Evolutionary conservation across 495 filamentous ascomycete genomes (phyloP).

Genomic region (Penicillium subrubescens): DNA sequence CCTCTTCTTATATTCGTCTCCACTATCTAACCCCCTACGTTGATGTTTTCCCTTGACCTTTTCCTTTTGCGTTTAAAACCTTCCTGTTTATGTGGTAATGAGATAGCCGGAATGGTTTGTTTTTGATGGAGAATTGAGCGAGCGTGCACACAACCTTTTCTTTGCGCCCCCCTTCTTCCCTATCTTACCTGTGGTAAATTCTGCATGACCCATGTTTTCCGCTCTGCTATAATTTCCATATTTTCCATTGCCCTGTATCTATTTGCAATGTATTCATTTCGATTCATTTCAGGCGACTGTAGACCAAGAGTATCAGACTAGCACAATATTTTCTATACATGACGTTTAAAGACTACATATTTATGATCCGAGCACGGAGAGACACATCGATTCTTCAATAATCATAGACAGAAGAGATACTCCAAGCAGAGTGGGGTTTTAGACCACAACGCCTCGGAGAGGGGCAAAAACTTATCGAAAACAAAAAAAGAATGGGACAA

Average conservation of each 20-base stretch:
- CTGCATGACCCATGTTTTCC: conserved; percentile 24
- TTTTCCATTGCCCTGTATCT: conserved; percentile 27
- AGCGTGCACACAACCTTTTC: conserved; percentile 27
- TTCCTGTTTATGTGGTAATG: conserved; percentile 29
- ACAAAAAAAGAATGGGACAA: conserved; percentile 3
- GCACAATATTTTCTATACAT: background rate
- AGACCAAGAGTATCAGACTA: background rate
- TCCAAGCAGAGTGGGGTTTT: background rate
- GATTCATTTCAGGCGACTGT: background rate
- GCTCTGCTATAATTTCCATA: conserved; percentile 16
- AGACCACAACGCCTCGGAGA: background rate
- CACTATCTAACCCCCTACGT: background rate
- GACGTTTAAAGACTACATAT: background rate
- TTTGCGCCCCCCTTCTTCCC: conserved; percentile 17
- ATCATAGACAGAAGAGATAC: background rate
- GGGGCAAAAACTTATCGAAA: background rate
- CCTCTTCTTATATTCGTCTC: background rate
- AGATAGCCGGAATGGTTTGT: conserved; percentile 20
- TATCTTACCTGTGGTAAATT: conserved; percentile 22
- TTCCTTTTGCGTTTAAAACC: background rate
- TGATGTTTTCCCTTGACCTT: background rate
- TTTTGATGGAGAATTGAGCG: conserved; percentile 32
- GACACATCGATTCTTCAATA: background rate
- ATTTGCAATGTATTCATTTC: conserved; percentile 29
- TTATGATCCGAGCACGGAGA: background rate